A percentile compares a stretch with the other conserved stretches of the same genome.
phyloP scores from a whole-genome alignment of 768 basidiomycete species.

The Leccinum longicurvipes region DNA sequence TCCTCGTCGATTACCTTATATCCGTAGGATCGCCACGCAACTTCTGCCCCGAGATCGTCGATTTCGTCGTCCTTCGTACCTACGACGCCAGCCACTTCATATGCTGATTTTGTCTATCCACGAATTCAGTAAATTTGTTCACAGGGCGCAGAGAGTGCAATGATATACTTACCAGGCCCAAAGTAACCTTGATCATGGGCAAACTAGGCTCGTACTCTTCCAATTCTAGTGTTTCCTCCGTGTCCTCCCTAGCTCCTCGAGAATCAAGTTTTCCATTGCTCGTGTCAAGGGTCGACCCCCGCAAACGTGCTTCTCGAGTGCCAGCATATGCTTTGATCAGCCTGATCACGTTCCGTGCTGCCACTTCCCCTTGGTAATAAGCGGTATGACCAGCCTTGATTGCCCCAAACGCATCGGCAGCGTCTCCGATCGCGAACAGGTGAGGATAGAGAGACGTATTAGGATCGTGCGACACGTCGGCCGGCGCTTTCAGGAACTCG shows the following conservation, averaged over 20 bases:
- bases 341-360: conserved; percentile 50
- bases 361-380: conserved; percentile 49
- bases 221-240: conserved; percentile 20
- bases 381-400: conserved; percentile 59
- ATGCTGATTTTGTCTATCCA: conserved; percentile 40
- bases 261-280: neutral
- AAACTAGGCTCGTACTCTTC: conserved; percentile 44
- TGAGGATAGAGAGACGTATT: conserved; percentile 37
- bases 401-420: conserved; percentile 63
- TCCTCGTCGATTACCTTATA: conserved; percentile 33
- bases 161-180: conserved; percentile 47
- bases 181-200: conserved; percentile 60
- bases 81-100: conserved; percentile 44
- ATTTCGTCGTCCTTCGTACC: conserved; percentile 42
- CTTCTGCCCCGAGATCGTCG: conserved; percentile 46
- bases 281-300: neutral
- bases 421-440: conserved; percentile 62
- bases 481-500: neutral
- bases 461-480: conserved; percentile 21
- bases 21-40: conserved; percentile 48
- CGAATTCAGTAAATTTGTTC: neutral
- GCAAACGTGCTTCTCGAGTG: neutral
- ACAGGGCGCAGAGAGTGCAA: neutral
- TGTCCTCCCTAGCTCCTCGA: neutral
- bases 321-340: conserved; percentile 34